phyloP scores from a whole-genome alignment of 2,329 filamentous ascomycete species.

The Lachnellula suecica region DNA sequence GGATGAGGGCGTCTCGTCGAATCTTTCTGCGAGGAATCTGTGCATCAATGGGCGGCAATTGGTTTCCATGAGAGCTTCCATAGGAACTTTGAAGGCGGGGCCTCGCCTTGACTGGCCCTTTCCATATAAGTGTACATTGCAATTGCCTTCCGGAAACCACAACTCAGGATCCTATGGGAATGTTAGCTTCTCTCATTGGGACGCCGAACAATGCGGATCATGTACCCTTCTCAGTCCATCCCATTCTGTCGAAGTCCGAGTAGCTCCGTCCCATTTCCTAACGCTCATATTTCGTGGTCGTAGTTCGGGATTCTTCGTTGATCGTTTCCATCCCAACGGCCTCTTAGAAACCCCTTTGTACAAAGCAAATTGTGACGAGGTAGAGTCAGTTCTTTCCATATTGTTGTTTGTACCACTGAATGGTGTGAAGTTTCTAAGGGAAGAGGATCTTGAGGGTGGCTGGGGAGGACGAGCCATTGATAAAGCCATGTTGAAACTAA shows the following conservation, averaged over 20 bases:
- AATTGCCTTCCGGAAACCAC: slow-evolving; percentile 67
- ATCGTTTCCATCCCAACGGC: slow-evolving; percentile 22
- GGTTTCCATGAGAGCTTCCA: slow-evolving; percentile 54
- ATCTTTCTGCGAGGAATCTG: slow-evolving; percentile 40
- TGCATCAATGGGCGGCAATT: slow-evolving; percentile 62
- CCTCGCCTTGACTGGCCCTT: slow-evolving; percentile 63
- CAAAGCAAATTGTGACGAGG: slow-evolving; percentile 11
- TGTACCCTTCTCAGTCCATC: slow-evolving; percentile 45
- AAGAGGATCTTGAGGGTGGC: slow-evolving; percentile 7
- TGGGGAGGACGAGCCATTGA: slow-evolving; percentile 18
- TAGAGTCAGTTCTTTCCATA: slow-evolving; percentile 3
- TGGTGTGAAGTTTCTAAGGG: not conserved
- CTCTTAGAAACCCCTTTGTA: slow-evolving; percentile 25
- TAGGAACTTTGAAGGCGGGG: slow-evolving; percentile 66
- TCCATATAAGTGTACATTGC: slow-evolving; percentile 67
- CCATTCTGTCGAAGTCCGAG: slow-evolving; percentile 37
- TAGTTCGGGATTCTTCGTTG: slow-evolving; percentile 1
- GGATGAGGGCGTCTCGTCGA: slow-evolving; percentile 11
- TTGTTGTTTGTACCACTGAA: not conserved
- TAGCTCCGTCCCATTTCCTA: slow-evolving; percentile 37
- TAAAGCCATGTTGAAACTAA: slow-evolving; percentile 19
- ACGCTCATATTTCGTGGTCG: slow-evolving; percentile 22
- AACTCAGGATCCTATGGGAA: slow-evolving; percentile 66
- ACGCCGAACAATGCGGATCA: slow-evolving; percentile 1
- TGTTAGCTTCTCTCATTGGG: slow-evolving; percentile 2